Base-by-base conservation (phyloP, 768 basidiomycete genomes). In the Tricholoma flavovirens region DNA sequence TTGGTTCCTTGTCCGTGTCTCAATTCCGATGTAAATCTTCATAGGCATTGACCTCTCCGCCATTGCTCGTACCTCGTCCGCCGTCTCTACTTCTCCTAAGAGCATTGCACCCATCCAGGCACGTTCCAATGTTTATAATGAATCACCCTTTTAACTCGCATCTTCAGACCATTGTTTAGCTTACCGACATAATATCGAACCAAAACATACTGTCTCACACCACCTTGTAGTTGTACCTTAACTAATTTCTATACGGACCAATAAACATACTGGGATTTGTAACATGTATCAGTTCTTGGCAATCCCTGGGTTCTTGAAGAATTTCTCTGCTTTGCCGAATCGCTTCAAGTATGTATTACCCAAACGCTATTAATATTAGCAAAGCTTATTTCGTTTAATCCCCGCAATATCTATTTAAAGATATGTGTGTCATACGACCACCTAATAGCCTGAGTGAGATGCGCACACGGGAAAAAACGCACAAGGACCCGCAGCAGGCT, bases 61-160 rank as follows among this genome's bases (percentile, higher is more conserved):
- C 54, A 94, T 95, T 64, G 93, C 93, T 12, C 84, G 90, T 62
- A 90, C 90, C 55, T 93, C 90, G 8, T 79, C 78, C 57, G 92
- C 86, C 11, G 81, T 84, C 26, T 83, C 81, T 59, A 73, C 70
- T 57, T 86, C 81, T 59, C 86, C 76, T 4, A 64, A 56, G 56
- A 54, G 33, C 32, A 11, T 19, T 51, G 22, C 35, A 51, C 19
- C 50, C 15, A 51, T 22, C 40, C 52, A 53, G 38, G 52, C 32
- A 33, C 8, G 40, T 43, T n/a, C 12, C 14, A 2, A 7, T 5
- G 22, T 24, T 12, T 10, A 14, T 17, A 53, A 29, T 2, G n/a
- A 17, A 9, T 15, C 29, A 12, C 22, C 19, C 4, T 4, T 30
- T 15, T 30, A 10, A 53, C 11, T 11, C 22, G 8, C 26, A 22